A percentile compares a stretch with the other conserved stretches of the same genome.
phyloP scores from a whole-genome alignment of 176 grass and related monocot genomes.

The Musa acuminata region DNA sequence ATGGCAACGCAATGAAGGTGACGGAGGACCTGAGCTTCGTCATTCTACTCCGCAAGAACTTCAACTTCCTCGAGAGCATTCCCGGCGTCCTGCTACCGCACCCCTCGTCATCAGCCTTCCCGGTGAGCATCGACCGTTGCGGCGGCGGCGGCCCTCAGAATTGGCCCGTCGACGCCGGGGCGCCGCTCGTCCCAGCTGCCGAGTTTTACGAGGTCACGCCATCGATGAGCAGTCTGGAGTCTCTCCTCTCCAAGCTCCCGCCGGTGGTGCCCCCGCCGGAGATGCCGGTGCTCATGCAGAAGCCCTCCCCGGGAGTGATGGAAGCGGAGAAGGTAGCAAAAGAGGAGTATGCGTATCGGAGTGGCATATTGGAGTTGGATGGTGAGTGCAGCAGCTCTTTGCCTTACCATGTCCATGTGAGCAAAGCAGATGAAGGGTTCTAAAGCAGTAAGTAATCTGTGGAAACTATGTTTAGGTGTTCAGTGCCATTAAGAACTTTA shows the following conservation, averaged over 20 bases:
- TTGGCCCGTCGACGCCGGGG: slow-evolving; percentile 1
- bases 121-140: background rate
- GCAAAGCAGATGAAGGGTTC: no score
- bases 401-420: no score
- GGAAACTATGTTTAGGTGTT: no score
- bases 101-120: slow-evolving; percentile 36
- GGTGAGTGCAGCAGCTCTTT: no score
- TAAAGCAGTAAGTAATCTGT: no score
- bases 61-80: slow-evolving; percentile 87
- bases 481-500: no score
- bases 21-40: slow-evolving; percentile 74
- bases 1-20: slow-evolving; percentile 21
- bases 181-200: slow-evolving; percentile 18
- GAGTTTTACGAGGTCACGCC: slow-evolving; percentile 80
- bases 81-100: slow-evolving; percentile 78
- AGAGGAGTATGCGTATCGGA: no score
- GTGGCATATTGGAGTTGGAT: no score
- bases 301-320: slow-evolving; percentile 1
- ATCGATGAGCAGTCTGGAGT: slow-evolving; percentile 93
- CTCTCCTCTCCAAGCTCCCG: slow-evolving; percentile 80
- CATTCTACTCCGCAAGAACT: slow-evolving; percentile 66
- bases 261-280: slow-evolving; percentile 41
- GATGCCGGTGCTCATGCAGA: background rate
- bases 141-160: background rate
- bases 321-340: background rate